phyloP scores from a whole-genome alignment of 108 stramenopile species.

The Aurantiochytrium sp. region DNA sequence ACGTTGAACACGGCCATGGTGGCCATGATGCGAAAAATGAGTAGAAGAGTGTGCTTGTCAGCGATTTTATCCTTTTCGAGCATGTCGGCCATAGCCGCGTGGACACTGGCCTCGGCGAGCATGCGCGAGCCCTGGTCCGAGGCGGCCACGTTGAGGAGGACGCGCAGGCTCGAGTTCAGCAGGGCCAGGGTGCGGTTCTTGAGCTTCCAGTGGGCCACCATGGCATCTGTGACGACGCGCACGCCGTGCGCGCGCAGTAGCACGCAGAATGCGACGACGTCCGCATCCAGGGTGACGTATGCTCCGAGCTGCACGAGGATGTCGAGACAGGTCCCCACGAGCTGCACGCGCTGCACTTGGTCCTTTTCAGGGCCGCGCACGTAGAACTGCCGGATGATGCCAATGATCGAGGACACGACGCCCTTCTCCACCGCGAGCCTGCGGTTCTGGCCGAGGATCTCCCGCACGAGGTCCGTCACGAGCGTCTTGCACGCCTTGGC shows the following conservation, averaged over 20 bases:
- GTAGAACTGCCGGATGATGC: neutral
- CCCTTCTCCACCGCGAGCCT: neutral
- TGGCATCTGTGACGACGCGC: neutral
- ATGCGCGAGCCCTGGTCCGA: neutral
- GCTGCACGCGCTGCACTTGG: conserved; percentile 11
- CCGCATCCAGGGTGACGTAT: neutral
- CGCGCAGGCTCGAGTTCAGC: neutral
- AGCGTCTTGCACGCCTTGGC: neutral
- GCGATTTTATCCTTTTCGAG: neutral
- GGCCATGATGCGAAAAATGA: neutral
- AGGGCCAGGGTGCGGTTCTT: neutral
- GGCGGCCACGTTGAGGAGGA: neutral
- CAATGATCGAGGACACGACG: neutral
- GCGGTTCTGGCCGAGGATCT: neutral
- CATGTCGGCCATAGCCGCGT: neutral
- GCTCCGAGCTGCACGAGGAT: neutral
- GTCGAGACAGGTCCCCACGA: neutral
- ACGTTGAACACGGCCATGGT: neutral
- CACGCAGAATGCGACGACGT: neutral
- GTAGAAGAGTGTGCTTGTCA: neutral
- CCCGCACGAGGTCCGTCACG: neutral
- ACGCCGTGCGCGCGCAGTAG: conserved; percentile 3
- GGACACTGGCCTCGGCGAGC: neutral
- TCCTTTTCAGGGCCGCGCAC: neutral
- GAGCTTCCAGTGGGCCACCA: conserved; percentile 11